A percentile compares a stretch with the other conserved stretches of the same genome.
Conservation (phyloP, 257 asterid genomes). For the Solanum ahanhuiri region DNA sequence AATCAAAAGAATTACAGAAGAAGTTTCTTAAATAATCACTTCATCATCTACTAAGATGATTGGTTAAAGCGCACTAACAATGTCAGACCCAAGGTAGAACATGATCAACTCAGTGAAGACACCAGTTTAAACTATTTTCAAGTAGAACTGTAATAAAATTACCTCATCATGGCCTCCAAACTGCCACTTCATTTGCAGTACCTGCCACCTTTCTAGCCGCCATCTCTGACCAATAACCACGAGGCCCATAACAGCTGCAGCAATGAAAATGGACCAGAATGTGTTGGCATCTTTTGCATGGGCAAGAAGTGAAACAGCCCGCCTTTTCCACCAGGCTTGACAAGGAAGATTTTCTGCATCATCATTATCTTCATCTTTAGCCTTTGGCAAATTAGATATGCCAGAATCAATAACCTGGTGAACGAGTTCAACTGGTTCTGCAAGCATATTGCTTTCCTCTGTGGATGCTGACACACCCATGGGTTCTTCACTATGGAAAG, state of each 20-base stretch:
- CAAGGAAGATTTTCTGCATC: conserved; percentile 59
- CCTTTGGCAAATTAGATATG: conserved; percentile 16
- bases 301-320: conserved; percentile 43
- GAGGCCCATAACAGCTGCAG: conserved; percentile 86
- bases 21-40: neutral
- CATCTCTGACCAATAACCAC: conserved; percentile 71
- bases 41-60: neutral
- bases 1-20: neutral
- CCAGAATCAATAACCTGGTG: conserved; percentile 28
- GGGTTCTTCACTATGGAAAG: conserved; percentile 25
- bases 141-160: neutral
- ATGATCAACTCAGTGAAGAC: neutral
- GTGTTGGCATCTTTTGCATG: conserved; percentile 80
- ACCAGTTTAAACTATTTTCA: neutral
- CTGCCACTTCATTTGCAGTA: conserved; percentile 56
- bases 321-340: conserved; percentile 91
- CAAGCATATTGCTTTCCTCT: conserved; percentile 20
- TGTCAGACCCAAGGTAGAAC: neutral
- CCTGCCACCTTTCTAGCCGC: conserved; percentile 71
- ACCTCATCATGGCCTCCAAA: conserved; percentile 47
- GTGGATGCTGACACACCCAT: conserved; percentile 14
- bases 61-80: neutral
- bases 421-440: conserved; percentile 19
- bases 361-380: conserved; percentile 19
- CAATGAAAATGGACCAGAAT: conserved; percentile 71